Evolutionary conservation across 78 protist genomes (phyloP).

Genomic region (Dictyostelium firmibasis): DNA sequence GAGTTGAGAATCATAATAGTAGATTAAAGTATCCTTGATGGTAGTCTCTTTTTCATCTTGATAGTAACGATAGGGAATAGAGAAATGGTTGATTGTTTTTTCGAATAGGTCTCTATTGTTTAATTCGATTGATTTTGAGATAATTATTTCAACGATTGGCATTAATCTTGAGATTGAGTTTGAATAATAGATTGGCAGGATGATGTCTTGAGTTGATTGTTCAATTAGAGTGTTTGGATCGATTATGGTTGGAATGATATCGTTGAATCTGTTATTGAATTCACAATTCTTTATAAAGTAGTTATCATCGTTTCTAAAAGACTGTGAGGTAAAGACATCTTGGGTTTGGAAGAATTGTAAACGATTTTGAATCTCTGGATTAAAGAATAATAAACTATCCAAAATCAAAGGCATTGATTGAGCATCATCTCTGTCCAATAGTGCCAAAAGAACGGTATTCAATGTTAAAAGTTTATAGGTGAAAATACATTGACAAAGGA

Average conservation of each 20-base stretch:
- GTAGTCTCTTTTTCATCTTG: conserved; percentile 8
- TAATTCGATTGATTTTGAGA: not conserved
- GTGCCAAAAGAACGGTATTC: not conserved
- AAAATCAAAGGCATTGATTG: not conserved
- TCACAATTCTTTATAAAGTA: conserved; percentile 10
- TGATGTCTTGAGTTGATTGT: not conserved
- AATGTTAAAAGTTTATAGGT: not conserved
- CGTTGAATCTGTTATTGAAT: not conserved
- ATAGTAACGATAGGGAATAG: not conserved
- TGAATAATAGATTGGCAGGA: conserved; percentile 2
- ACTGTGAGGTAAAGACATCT: not conserved
- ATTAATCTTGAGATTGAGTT: conserved; percentile 3
- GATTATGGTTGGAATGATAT: not conserved
- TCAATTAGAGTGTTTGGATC: not conserved
- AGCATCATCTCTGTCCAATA: conserved; percentile 11
- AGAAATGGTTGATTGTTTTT: not conserved
- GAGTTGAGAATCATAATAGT: conserved; percentile 5
- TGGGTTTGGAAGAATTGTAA: not conserved
- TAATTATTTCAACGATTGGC: not conserved
- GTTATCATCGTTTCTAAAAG: not conserved
- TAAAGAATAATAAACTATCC: not conserved
- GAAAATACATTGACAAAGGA: conserved; percentile 2
- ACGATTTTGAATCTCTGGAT: not conserved
- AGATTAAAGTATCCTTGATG: not conserved
- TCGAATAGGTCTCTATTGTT: not conserved